phyloP scores from a whole-genome alignment of 306 rosid species.

The Cajanus cajan region DNA sequence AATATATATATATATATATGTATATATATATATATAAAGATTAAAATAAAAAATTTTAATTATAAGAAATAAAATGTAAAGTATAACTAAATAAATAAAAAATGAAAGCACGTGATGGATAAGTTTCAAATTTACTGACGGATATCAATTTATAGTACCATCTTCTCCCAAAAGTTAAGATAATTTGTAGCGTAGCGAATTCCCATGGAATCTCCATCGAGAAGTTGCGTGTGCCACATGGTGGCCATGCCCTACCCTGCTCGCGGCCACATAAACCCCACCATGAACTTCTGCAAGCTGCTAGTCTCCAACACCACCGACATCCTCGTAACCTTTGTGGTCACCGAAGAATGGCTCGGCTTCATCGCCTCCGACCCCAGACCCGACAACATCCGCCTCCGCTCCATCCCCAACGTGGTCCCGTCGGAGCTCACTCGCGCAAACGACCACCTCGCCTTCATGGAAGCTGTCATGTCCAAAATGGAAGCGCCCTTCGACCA shows the following conservation, averaged over 20 bases:
- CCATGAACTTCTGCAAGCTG: conserved; percentile 43
- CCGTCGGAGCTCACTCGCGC: conserved; percentile 41
- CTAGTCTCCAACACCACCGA: background rate
- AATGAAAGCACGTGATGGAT: no score
- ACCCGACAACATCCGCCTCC: conserved; percentile 23
- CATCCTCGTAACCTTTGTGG: conserved; percentile 37
- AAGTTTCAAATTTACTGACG: no score
- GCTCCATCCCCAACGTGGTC: conserved; percentile 36
- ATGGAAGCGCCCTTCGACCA: conserved; percentile 41
- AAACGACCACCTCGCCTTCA: background rate
- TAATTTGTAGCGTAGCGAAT: no score
- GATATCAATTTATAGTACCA: no score
- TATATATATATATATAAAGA: no score
- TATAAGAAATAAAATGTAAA: no score
- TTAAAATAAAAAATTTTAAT: no score
- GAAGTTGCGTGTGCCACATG: conserved; percentile 14
- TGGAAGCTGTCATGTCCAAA: conserved; percentile 33
- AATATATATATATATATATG: no score
- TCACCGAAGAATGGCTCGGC: conserved; percentile 56
- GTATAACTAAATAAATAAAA: no score
- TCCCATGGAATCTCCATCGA: conserved; percentile 18
- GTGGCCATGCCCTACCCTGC: conserved; percentile 49
- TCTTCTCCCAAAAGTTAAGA: no score
- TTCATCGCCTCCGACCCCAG: conserved; percentile 29
- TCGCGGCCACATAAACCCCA: conserved; percentile 50